phyloP scores from a whole-genome alignment of 1,284 basidiomycete genomes.

The Xerocomus amazonicus region DNA sequence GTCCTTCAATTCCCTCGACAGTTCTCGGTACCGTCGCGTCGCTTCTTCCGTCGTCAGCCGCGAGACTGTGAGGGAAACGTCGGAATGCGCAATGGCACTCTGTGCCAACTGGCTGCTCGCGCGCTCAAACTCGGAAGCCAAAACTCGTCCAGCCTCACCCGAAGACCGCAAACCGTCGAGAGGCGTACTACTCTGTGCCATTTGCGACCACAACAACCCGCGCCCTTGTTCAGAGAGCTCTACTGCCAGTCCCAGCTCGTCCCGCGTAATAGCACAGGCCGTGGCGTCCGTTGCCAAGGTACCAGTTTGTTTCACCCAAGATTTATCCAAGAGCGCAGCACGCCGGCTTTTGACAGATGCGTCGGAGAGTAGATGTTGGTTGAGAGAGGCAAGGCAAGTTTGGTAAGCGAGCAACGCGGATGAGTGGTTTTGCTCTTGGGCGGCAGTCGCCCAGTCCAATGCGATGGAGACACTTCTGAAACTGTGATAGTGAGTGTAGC shows the following conservation, averaged over 20 bases:
- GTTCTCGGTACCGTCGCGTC: constrained; percentile 14
- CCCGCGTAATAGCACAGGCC: constrained; percentile 24
- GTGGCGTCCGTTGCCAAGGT: constrained; percentile 25
- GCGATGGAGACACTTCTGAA: constrained; percentile 5
- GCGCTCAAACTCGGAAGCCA: constrained; percentile 28
- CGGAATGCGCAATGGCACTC: neutral
- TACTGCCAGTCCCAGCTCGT: constrained; percentile 19
- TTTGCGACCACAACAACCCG: constrained; percentile 28
- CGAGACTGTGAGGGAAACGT: neutral
- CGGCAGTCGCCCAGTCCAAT: constrained; percentile 15
- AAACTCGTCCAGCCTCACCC: constrained; percentile 9
- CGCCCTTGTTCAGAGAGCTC: constrained; percentile 31
- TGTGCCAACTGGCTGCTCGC: constrained; percentile 18
- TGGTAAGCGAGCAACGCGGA: constrained; percentile 26
- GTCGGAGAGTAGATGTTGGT: constrained; percentile 19
- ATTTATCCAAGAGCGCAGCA: constrained; percentile 3
- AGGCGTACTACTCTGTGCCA: constrained; percentile 25
- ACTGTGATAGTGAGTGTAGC: neutral
- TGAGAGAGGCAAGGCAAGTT: constrained; percentile 13
- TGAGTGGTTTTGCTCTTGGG: constrained; percentile 13
- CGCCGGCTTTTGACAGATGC: constrained; percentile 21
- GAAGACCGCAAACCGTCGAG: constrained; percentile 18
- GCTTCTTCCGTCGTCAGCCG: constrained; percentile 14
- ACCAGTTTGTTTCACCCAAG: neutral
- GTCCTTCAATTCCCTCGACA: constrained; percentile 18